Conservation (phyloP, 306 rosid species). For the Vigna unguiculata region DNA sequence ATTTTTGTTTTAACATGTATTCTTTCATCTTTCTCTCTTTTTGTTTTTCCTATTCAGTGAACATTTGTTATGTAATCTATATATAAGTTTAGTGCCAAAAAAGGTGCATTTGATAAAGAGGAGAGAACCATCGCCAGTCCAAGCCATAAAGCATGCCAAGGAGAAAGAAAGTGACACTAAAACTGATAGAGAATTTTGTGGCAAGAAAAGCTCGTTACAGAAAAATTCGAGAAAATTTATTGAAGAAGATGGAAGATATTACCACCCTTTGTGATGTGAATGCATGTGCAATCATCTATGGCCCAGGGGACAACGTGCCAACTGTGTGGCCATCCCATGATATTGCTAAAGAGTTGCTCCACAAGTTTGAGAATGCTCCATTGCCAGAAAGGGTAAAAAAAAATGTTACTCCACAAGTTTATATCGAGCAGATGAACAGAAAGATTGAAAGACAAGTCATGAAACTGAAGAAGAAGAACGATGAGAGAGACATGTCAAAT, state of each 20-base stretch:
- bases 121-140: background rate
- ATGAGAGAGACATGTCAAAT: background rate
- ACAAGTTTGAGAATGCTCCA: constrained; percentile 1
- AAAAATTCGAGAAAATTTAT: background rate
- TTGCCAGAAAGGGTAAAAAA: background rate
- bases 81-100: background rate
- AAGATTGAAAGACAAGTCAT: background rate
- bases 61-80: background rate
- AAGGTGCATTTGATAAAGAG: background rate
- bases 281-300: background rate
- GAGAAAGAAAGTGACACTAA: background rate
- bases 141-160: background rate
- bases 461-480: background rate
- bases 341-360: background rate
- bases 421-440: background rate
- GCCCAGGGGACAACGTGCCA: constrained; percentile 10
- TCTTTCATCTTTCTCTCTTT: background rate
- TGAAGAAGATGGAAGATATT: constrained; percentile 28
- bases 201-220: background rate
- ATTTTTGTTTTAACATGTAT: too few species aligned
- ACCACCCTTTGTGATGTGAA: constrained; percentile 14
- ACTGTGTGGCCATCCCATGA: constrained; percentile 33
- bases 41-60: background rate
- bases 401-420: background rate
- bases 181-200: background rate